phyloP scores from a whole-genome alignment of 1,139 yeast species.

The Debaryomycetaceae sp. region DNA sequence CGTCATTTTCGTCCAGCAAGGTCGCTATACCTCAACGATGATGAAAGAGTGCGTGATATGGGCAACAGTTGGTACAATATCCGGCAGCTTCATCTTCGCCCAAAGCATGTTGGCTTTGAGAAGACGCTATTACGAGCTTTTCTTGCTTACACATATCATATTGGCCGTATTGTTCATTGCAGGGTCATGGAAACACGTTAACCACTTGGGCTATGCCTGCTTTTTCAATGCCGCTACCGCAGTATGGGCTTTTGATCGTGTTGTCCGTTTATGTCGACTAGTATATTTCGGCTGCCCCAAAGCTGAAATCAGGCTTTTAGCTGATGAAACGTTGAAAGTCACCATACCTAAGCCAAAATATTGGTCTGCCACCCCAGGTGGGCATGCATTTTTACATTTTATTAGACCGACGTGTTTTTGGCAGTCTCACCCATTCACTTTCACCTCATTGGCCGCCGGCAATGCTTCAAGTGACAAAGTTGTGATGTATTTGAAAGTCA shows the following conservation, averaged over 20 bases:
- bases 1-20: constrained; percentile 46
- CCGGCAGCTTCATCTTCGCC: constrained; percentile 24
- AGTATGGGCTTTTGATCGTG: constrained; percentile 42
- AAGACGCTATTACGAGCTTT: constrained; percentile 40
- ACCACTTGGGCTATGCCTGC: constrained; percentile 34
- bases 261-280: constrained; percentile 31
- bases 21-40: constrained; percentile 26
- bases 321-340: constrained; percentile 38
- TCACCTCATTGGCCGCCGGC: constrained; percentile 19
- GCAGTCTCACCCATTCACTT: constrained; percentile 45
- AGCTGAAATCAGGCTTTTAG: constrained; percentile 29
- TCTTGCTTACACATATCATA: constrained; percentile 35
- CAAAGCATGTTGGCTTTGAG: constrained; percentile 39
- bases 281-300: constrained; percentile 35
- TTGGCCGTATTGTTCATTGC: constrained; percentile 38
- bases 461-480: constrained; percentile 17
- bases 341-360: constrained; percentile 35
- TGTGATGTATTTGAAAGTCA: constrained; percentile 29
- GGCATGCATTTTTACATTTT: constrained; percentile 50
- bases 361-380: constrained; percentile 45
- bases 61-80: constrained; percentile 25
- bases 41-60: constrained; percentile 20
- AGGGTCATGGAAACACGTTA: constrained; percentile 42
- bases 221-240: constrained; percentile 37
- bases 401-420: constrained; percentile 31